phyloP scores from a whole-genome alignment of 441 rosid species.

The Croton setiger region DNA sequence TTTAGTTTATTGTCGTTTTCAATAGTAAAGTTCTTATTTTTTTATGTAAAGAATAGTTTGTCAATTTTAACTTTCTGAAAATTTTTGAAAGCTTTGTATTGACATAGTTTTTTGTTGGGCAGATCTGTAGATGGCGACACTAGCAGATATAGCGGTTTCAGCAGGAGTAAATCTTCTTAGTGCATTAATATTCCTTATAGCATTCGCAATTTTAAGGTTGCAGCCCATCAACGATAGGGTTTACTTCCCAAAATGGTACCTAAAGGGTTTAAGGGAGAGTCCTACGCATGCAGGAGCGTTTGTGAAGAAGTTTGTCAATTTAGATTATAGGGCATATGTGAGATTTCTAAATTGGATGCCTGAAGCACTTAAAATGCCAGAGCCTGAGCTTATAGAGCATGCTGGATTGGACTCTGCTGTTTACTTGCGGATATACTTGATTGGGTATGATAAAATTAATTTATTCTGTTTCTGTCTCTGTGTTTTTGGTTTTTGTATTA shows the following conservation, averaged over 20 bases:
- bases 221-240: constrained; percentile 97
- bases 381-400: constrained; percentile 90
- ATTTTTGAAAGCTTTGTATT: not conserved
- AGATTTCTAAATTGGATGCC: constrained; percentile 95
- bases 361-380: constrained; percentile 93
- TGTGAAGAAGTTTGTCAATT: constrained; percentile 60
- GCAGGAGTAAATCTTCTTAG: constrained; percentile 69
- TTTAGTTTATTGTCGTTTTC: too few species aligned
- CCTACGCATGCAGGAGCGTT: constrained; percentile 57
- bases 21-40: not conserved
- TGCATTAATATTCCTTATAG: constrained; percentile 70
- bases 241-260: constrained; percentile 97
- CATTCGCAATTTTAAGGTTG: constrained; percentile 75
- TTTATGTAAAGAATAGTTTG: not conserved
- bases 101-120: constrained; percentile 3
- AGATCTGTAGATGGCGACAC: constrained; percentile 61
- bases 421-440: constrained; percentile 81
- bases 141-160: constrained; percentile 69
- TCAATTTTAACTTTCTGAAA: too few species aligned
- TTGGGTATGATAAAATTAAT: constrained; percentile 48
- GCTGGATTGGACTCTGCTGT: constrained; percentile 97
- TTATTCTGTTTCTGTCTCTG: not conserved
- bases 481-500: not conserved
- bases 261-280: constrained; percentile 71
- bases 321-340: constrained; percentile 67